Evolutionary conservation across 306 rosid species (phyloP), one percentile per base, ranked within the genome.

Genomic region (Sindora glabra): DNA sequence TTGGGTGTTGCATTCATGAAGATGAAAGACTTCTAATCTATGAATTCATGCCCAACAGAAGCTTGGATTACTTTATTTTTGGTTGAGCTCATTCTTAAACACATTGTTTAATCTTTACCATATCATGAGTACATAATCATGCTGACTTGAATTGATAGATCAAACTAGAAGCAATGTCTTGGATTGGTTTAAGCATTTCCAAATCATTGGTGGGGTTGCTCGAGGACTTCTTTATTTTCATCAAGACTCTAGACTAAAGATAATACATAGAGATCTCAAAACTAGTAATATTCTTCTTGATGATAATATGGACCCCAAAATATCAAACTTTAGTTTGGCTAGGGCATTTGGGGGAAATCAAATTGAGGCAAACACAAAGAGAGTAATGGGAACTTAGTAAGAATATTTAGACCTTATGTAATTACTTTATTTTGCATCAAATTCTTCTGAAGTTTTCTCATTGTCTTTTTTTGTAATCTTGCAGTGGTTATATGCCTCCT

Each of bases 401-500:
- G 81, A 15, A 29, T 42, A 2, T 2, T 14, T 39, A 6, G 0
- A 51, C n/a, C 0, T 34, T 1, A 14, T 51, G 6, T 16, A 12
- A 8, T 36, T 9, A 13, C 12, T 10, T 19, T 5, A 36, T 34
- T 0, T 13, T 17, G 19, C 32, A 6, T 12, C 0, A 48, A 10
- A 19, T 24, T 14, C 10, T 14, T 19, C 21, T 54, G 8, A 15
- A 10, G 29, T 15, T 10, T 25, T 8, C 19, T 5, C 3, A 6
- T 7, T 4, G 4, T 4, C 4, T 39, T 3, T 29, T 29, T 29
- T 1, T 32, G 2, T 45, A 27, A 0, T 27, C 6, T 12, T 52
- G n/a, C 57, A 75, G 79, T 54, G 81, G 81, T 5, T 79, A 79
- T 4, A 79, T 79, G 77, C 75, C 80, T 45, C 84, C 81, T 2